These are phyloP conservation scores for Flagelloscypha sp. DNA, from an alignment of 768 basidiomycete species.

Conservation along the genomic window DNA sequence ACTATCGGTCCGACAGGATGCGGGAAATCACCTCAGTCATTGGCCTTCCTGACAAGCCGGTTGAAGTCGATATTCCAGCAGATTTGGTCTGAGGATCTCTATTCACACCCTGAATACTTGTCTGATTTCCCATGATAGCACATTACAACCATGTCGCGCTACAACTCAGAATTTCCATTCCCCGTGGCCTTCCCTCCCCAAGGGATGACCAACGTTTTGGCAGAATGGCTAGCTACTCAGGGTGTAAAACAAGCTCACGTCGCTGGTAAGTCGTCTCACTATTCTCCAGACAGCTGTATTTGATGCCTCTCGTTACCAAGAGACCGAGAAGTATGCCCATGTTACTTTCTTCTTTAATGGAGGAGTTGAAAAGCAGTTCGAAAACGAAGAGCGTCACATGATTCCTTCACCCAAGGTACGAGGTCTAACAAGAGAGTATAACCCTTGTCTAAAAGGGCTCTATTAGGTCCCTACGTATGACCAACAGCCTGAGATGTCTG, in stretches of 20 bases:
- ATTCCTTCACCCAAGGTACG: constrained; percentile 86
- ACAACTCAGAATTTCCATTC: constrained; percentile 90
- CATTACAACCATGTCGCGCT: constrained; percentile 90
- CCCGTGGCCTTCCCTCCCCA: constrained; percentile 89
- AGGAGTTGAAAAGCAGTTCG: constrained; percentile 88
- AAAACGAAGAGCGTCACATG: constrained; percentile 75
- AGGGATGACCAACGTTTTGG: constrained; percentile 88
- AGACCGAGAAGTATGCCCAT: constrained; percentile 98
- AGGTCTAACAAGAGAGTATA: too few relatives aligned
- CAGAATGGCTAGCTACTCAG: constrained; percentile 80
- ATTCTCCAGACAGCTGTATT: neutral
- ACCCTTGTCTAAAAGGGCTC: too few relatives aligned
- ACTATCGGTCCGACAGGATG: constrained; percentile 96
- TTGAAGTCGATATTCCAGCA: constrained; percentile 75
- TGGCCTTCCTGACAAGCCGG: constrained; percentile 74
- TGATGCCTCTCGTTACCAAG: constrained; percentile 23
- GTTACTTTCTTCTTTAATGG: constrained; percentile 99
- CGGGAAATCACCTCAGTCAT: constrained; percentile 81
- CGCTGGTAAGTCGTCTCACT: constrained; percentile 46
- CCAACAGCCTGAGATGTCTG: constrained; percentile 84
- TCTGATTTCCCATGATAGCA: constrained; percentile 31
- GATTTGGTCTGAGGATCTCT: constrained; percentile 49
- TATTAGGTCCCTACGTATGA: constrained; percentile 97
- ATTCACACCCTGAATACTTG: neutral
- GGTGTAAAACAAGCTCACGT: constrained; percentile 83